Conservation (phyloP, 148 eudicot species). For the Chenopodium berlandieri region DNA sequence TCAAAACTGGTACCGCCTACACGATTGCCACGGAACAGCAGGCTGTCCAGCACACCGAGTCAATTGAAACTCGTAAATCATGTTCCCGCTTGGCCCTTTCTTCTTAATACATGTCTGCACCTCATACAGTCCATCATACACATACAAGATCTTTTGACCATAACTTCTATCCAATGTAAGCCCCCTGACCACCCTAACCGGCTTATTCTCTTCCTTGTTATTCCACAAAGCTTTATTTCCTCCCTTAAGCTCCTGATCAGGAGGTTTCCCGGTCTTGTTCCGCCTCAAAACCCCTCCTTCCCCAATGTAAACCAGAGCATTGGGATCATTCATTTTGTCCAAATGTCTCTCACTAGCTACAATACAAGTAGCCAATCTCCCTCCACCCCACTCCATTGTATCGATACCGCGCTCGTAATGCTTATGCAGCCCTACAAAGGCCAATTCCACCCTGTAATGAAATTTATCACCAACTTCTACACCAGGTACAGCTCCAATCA, state of each 20-base stretch:
- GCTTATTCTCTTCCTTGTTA: constrained; percentile 37
- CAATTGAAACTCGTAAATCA: constrained; percentile 48
- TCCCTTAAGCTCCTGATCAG: constrained; percentile 49
- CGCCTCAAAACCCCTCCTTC: constrained; percentile 46
- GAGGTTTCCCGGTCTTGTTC: constrained; percentile 7
- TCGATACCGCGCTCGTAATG: constrained; percentile 43
- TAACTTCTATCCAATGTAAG: not conserved
- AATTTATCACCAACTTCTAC: constrained; percentile 61
- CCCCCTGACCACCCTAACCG: constrained; percentile 52
- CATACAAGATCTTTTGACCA: constrained; percentile 13
- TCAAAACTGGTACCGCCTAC: constrained; percentile 10
- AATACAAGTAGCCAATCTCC: constrained; percentile 41
- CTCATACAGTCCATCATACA: constrained; percentile 61
- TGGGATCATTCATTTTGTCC: constrained; percentile 30
- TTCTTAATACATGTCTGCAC: constrained; percentile 31
- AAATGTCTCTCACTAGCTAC: constrained; percentile 52
- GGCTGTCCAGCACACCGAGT: constrained; percentile 36
- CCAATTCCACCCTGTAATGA: constrained; percentile 42
- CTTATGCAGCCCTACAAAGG: constrained; percentile 49
- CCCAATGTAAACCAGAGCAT: constrained; percentile 41
- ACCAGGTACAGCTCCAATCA: constrained; percentile 35
- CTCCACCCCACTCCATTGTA: constrained; percentile 28
- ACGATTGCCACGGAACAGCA: constrained; percentile 14
- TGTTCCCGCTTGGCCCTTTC: constrained; percentile 27
- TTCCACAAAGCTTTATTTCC: constrained; percentile 57